These are phyloP conservation scores for Trichosporon sp. DNA, from an alignment of 1,284 basidiomycete species.

Conservation along the genomic window DNA sequence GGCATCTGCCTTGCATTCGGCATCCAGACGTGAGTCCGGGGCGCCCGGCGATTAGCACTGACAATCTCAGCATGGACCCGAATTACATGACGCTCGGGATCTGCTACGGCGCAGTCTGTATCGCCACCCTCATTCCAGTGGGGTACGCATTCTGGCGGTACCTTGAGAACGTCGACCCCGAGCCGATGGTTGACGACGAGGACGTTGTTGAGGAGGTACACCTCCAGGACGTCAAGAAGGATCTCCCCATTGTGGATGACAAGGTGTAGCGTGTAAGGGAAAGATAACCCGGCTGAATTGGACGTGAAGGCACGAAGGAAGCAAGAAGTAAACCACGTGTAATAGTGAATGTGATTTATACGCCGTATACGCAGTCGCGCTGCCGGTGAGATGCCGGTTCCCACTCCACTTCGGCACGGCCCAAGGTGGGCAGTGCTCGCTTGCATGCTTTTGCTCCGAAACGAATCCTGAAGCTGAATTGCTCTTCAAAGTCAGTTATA, in stretches of 20 bases:
- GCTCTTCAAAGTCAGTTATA: no score
- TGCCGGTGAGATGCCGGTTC: neutral
- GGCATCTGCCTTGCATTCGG: constrained; percentile 1
- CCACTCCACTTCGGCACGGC: neutral
- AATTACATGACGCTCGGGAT: constrained; percentile 1
- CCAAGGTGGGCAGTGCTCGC: neutral
- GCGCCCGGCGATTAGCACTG: no score
- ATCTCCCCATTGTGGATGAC: neutral
- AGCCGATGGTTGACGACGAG: neutral
- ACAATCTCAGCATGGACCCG: neutral
- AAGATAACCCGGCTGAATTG: neutral
- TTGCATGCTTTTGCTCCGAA: no score
- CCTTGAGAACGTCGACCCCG: neutral
- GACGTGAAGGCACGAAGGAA: neutral
- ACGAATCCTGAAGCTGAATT: no score
- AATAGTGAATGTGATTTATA: neutral
- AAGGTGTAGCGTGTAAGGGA: neutral
- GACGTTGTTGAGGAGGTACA: neutral
- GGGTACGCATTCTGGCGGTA: constrained; percentile 1
- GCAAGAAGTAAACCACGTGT: neutral
- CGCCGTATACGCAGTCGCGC: neutral
- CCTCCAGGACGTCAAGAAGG: neutral
- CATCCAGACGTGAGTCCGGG: neutral
- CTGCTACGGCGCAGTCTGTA: neutral
- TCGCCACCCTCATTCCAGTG: neutral